Base-by-base conservation (phyloP, 1,284 basidiomycete genomes). In the Vanrija sp. region DNA sequence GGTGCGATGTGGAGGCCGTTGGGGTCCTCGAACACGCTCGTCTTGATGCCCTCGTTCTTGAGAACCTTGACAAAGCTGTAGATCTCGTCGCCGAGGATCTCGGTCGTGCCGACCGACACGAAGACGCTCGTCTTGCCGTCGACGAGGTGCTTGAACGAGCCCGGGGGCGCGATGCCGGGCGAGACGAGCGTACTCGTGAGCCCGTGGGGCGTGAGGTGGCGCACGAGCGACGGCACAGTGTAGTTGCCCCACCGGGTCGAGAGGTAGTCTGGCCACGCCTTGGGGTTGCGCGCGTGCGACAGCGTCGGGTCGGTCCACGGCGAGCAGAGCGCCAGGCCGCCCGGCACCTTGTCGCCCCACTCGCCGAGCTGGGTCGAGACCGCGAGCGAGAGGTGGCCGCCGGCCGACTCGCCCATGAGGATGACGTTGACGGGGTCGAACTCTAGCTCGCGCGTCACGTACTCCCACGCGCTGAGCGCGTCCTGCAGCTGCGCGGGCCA, bases 51-150 rank as follows among this genome's bases (percentile, higher is more conserved):
- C 27, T 62, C 69, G 15, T 51, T 49, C 49, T 55, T 56, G 70
- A 74, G 64, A n/a, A 53, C 53, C n/a, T 53, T 38, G 5, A 55
- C 56, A n/a, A 72, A 49, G 6, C 54, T 54, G 19, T 61, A 36
- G 24, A 63, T 60, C 56, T 74, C 70, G 45, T 65, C 65, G 9
- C 55, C 50, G 46, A 74, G 56, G 25, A 64, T 44, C 61, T 74
- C 72, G n/a, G 59, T 61, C 15, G 64, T 66, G 5, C 72, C 72
- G n/a, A 65, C 54, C 35, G 64, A 61, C 16, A 71, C 43, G 43
- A 67, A 68, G 23, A 67, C 63, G 31, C 57, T 60, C 16, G 54
- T 54, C 18, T 27, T 39, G 19, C 19, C 18, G 6, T 45, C 51
- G 2, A 16, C 41, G 25, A 69, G 45, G 45, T 59, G 63, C 22